Evolutionary conservation across 768 basidiomycete genomes (phyloP).

Genomic region (Russula olivacea): DNA sequence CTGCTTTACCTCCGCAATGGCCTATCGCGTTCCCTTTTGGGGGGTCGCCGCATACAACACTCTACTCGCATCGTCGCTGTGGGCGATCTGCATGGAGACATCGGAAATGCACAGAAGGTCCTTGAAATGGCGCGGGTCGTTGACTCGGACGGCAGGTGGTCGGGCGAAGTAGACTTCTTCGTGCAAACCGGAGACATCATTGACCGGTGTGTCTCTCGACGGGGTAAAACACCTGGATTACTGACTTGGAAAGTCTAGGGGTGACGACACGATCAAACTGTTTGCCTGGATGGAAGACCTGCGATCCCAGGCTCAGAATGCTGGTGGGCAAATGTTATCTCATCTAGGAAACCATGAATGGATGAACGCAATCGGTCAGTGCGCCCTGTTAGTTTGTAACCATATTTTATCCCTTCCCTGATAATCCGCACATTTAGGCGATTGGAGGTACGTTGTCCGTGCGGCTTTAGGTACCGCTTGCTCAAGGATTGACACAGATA

Average conservation of each 20-base stretch:
- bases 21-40: neutral
- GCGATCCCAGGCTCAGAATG: conserved; percentile 60
- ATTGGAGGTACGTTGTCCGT: conserved; percentile 62
- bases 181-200: conserved; percentile 97
- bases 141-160: conserved; percentile 70
- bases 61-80: conserved; percentile 69
- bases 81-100: conserved; percentile 89
- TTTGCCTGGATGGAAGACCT: conserved; percentile 82
- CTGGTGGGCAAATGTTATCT: conserved; percentile 68
- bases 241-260: conserved; percentile 41
- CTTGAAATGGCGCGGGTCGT: conserved; percentile 75
- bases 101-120: conserved; percentile 71
- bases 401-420: neutral
- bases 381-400: neutral
- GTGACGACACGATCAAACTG: conserved; percentile 83
- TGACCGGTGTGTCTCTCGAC: conserved; percentile 54
- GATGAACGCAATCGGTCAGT: conserved; percentile 81
- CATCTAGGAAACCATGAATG: conserved; percentile 94
- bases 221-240: neutral
- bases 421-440: conserved; percentile 42
- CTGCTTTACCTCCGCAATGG: neutral
- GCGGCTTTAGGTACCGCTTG: neutral
- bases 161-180: conserved; percentile 73
- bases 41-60: neutral
- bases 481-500: conserved; percentile 47